These are phyloP conservation scores for Odonthalia washingtoniensis DNA, from an alignment of 31 red algal species.

Conservation along the genomic window DNA sequence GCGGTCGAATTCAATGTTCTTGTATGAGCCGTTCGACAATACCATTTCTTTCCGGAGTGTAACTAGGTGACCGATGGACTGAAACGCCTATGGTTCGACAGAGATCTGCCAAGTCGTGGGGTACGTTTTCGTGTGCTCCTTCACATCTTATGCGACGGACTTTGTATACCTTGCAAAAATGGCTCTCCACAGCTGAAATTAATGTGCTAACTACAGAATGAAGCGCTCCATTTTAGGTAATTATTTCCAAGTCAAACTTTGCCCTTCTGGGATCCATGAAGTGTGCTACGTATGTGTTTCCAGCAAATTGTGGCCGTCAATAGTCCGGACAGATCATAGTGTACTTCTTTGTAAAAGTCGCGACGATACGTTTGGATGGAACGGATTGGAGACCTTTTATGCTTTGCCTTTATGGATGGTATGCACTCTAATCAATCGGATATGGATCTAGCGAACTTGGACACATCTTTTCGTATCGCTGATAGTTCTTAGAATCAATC, in stretches of 20 bases:
- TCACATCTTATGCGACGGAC: background rate
- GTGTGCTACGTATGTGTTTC: background rate
- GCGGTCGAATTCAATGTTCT: conserved; percentile 49
- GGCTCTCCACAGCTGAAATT: background rate
- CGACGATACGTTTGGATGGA: background rate
- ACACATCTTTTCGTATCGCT: background rate
- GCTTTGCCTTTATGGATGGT: background rate
- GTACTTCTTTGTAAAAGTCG: background rate
- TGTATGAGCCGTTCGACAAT: conserved; percentile 49
- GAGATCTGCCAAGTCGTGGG: background rate
- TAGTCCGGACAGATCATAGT: background rate
- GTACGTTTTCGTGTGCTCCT: background rate
- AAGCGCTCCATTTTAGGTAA: background rate
- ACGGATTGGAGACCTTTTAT: background rate
- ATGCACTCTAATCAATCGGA: background rate
- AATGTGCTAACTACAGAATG: background rate
- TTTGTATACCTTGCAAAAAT: background rate
- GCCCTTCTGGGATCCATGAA: background rate
- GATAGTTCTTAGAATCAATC: background rate
- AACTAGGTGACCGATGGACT: background rate
- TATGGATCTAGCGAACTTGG: background rate
- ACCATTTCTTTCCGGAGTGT: conserved; percentile 49
- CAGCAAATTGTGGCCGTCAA: background rate
- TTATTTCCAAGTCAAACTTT: background rate
- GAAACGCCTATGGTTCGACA: background rate